These are phyloP conservation scores for Penicillium soppii DNA, from an alignment of 495 filamentous ascomycete genomes.

Conservation along the genomic window DNA sequence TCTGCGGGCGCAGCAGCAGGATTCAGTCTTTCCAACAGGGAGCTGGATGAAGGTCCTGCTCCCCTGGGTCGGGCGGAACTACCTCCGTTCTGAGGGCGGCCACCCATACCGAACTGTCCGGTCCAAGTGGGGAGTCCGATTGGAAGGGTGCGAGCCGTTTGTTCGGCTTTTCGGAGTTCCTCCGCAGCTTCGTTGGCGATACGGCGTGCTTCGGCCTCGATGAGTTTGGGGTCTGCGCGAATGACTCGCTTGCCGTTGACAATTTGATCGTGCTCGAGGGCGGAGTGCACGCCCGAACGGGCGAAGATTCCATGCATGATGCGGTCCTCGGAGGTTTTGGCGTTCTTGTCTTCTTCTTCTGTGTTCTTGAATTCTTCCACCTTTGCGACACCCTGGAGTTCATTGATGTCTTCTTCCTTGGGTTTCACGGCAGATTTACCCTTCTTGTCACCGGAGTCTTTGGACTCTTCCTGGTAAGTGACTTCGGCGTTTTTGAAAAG, in stretches of 20 bases:
- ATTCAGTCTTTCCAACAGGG: slow-evolving; percentile 59
- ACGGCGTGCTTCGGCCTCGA: slow-evolving; percentile 76
- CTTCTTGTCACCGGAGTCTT: slow-evolving; percentile 8
- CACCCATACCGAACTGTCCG: slow-evolving; percentile 73
- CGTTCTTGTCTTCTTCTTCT: slow-evolving; percentile 38
- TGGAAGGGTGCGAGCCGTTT: slow-evolving; percentile 66
- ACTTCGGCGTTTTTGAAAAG: slow-evolving; percentile 84
- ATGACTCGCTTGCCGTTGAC: slow-evolving; percentile 65
- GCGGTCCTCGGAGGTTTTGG: slow-evolving; percentile 53
- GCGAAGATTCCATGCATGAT: slow-evolving; percentile 87
- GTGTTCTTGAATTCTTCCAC: slow-evolving; percentile 53
- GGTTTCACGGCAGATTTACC: slow-evolving; percentile 10
- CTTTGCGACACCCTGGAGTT: slow-evolving; percentile 58
- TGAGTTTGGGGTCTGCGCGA: slow-evolving; percentile 65
- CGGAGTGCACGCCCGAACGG: slow-evolving; percentile 76
- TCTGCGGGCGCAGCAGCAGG: slow-evolving; percentile 32
- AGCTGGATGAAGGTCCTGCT: slow-evolving; percentile 52
- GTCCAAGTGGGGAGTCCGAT: slow-evolving; percentile 95
- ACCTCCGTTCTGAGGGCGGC: slow-evolving; percentile 40
- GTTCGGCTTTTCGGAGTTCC: slow-evolving; percentile 68
- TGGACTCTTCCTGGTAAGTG: slow-evolving; percentile 47
- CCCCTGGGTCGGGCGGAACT: slow-evolving; percentile 36
- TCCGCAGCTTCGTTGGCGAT: slow-evolving; percentile 76
- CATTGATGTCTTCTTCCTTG: slow-evolving; percentile 39
- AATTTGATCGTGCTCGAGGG: slow-evolving; percentile 86